A percentile compares a stretch with the other conserved stretches of the same genome.
These are phyloP conservation scores for Schizothecium vesticola DNA, from an alignment of 495 filamentous ascomycete genomes.

Conservation along the genomic window DNA sequence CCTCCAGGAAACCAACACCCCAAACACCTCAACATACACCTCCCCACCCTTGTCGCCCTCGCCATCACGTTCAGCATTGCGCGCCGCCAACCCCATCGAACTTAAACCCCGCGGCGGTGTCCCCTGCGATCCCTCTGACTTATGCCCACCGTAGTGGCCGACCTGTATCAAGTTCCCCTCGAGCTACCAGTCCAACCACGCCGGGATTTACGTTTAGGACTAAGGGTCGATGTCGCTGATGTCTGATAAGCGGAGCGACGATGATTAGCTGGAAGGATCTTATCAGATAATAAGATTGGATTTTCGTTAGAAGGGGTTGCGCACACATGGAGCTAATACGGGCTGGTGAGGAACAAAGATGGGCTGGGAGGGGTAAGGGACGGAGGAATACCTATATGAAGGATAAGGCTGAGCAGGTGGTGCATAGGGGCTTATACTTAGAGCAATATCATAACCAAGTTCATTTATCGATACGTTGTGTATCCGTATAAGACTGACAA, in stretches of 20 bases:
- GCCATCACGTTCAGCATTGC: not conserved
- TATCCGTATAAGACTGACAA: too few relatives aligned
- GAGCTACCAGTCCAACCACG: conserved; percentile 1
- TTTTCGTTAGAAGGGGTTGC: not conserved
- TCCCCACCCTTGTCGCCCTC: not conserved
- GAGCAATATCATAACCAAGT: too few relatives aligned
- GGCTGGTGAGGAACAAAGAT: too few relatives aligned
- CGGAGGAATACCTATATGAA: too few relatives aligned
- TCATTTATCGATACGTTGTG: too few relatives aligned
- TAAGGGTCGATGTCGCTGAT: not conserved
- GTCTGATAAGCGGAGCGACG: not conserved
- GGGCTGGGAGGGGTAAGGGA: too few relatives aligned
- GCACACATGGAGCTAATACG: not conserved
- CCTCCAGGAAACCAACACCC: too few relatives aligned
- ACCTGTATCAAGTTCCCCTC: conserved; percentile 2
- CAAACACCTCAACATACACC: not conserved
- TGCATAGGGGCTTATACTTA: too few relatives aligned
- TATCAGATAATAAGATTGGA: conserved; percentile 4
- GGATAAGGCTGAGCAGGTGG: too few relatives aligned
- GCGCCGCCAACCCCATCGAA: conserved; percentile 1
- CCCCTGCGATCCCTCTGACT: not conserved
- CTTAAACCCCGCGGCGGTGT: not conserved
- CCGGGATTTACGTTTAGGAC: conserved; percentile 2
- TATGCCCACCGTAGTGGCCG: conserved; percentile 1
- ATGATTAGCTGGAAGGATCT: not conserved